A percentile compares a stretch with the other conserved stretches of the same genome.
phyloP scores from a whole-genome alignment of 2,329 filamentous ascomycete genomes.

The Taxawa tesnikishii region DNA sequence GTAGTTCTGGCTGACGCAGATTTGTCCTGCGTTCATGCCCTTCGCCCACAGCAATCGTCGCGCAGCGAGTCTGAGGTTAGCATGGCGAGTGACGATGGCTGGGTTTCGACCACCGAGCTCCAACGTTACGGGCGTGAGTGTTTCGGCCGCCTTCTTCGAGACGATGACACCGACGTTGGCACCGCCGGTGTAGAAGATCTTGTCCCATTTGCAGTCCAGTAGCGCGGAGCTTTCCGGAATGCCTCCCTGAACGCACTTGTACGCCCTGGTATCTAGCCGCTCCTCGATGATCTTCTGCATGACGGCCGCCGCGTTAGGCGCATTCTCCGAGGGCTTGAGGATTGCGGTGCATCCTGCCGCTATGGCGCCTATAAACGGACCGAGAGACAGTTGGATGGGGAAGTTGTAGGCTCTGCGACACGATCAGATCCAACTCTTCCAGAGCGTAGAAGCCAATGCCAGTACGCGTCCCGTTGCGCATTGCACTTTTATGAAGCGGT shows the following conservation, averaged over 20 bases:
- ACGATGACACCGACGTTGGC: conserved; percentile 53
- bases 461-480: too few relatives aligned
- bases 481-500: too few relatives aligned
- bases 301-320: conserved; percentile 64
- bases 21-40: conserved; percentile 72
- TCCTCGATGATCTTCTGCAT: conserved; percentile 66
- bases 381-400: conserved; percentile 68
- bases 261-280: conserved; percentile 65
- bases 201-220: conserved; percentile 86
- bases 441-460: too few relatives aligned
- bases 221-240: conserved; percentile 70
- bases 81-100: conserved; percentile 76
- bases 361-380: conserved; percentile 78
- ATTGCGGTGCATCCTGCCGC: conserved; percentile 82
- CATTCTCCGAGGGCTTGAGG: conserved; percentile 79
- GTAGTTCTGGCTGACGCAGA: conserved; percentile 91
- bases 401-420: conserved; percentile 72
- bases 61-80: conserved; percentile 69
- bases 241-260: conserved; percentile 67
- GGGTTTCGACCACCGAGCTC: conserved; percentile 91
- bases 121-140: conserved; percentile 66
- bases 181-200: conserved; percentile 93
- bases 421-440: too few relatives aligned
- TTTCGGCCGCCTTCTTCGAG: conserved; percentile 40
- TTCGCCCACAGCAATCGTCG: conserved; percentile 83